Percentiles rank a stretch among this genome's conserved stretches.
These are phyloP conservation scores for Lipomyces spencermartinsiae DNA, from an alignment of 805 yeast species.

Conservation along the genomic window DNA sequence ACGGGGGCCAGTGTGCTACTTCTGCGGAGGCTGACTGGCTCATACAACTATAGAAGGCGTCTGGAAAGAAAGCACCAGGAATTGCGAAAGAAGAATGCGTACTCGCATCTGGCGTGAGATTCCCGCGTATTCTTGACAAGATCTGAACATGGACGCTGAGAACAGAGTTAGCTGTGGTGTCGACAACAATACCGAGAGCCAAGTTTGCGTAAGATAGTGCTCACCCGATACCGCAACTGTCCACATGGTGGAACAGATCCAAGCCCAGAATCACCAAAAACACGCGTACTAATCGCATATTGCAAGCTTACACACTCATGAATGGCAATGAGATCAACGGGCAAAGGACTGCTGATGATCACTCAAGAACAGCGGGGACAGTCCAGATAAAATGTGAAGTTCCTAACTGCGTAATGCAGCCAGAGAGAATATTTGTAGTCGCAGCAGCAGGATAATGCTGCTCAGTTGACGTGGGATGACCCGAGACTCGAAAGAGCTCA, in stretches of 20 bases:
- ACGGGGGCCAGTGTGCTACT: slow-evolving; percentile 74
- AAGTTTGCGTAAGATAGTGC: neutral
- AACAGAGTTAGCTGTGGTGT: neutral
- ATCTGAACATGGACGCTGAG: slow-evolving; percentile 48
- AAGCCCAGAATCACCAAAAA: neutral
- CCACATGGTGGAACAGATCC: neutral
- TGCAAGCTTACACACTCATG: neutral
- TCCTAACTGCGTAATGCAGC: too few species aligned
- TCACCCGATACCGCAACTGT: slow-evolving; percentile 4
- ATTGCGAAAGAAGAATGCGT: slow-evolving; percentile 48
- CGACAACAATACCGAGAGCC: neutral
- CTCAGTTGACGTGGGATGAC: too few species aligned
- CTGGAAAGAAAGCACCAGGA: slow-evolving; percentile 73
- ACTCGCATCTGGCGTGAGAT: slow-evolving; percentile 48
- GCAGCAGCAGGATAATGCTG: too few species aligned
- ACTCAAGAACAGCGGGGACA: neutral
- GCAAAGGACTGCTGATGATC: neutral
- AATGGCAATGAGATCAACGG: neutral
- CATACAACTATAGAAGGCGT: slow-evolving; percentile 67
- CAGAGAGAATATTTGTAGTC: too few species aligned
- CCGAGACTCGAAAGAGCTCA: too few species aligned
- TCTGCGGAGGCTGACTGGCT: slow-evolving; percentile 62
- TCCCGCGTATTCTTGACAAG: slow-evolving; percentile 45
- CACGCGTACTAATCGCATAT: neutral
- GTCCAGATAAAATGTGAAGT: neutral